A percentile compares a stretch with the other conserved stretches of the same genome.
Evolutionary conservation across 371 early-diverging fungal genomes (phyloP).

Genomic region (Mucor velutinosus): DNA sequence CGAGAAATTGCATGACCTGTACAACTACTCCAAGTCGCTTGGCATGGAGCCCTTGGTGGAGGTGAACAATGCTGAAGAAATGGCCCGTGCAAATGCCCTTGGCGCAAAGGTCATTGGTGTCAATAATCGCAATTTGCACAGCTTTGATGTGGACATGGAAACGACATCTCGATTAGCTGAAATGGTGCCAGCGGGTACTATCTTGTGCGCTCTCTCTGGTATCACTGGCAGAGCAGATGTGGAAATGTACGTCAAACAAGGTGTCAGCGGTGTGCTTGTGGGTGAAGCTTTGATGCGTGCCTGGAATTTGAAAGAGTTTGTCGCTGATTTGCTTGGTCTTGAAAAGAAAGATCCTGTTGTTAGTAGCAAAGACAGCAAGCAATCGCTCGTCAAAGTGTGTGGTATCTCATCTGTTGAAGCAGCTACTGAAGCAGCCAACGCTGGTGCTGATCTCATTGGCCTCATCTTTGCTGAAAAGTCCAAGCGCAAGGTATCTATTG

Average conservation of each 20-base stretch:
- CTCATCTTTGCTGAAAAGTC: conserved; percentile 85
- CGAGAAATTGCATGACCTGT: conserved; percentile 62
- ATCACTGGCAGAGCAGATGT: conserved; percentile 88
- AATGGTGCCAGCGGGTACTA: conserved; percentile 72
- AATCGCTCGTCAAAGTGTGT: conserved; percentile 86
- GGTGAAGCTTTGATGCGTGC: conserved; percentile 97
- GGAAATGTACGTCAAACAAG: conserved; percentile 70
- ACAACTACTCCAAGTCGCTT: conserved; percentile 71
- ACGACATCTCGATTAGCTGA: conserved; percentile 79
- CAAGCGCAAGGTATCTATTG: conserved; percentile 63
- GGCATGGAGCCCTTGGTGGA: conserved; percentile 99
- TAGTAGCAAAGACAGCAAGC: background rate
- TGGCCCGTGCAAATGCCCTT: conserved; percentile 79
- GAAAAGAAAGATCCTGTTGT: conserved; percentile 39
- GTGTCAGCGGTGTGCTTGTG: conserved; percentile 86
- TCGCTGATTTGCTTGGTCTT: conserved; percentile 64
- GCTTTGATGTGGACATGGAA: conserved; percentile 91
- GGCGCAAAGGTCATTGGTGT: conserved; percentile 93
- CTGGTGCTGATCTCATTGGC: conserved; percentile 89
- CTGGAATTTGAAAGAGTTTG: conserved; percentile 72
- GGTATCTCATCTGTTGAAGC: conserved; percentile 84
- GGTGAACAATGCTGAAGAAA: conserved; percentile 90
- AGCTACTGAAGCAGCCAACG: conserved; percentile 75
- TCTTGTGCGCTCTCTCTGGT: conserved; percentile 89
- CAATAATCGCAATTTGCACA: conserved; percentile 96